phyloP scores from a whole-genome alignment of 2,329 filamentous ascomycete species.

The Aspergillus ibericus region DNA sequence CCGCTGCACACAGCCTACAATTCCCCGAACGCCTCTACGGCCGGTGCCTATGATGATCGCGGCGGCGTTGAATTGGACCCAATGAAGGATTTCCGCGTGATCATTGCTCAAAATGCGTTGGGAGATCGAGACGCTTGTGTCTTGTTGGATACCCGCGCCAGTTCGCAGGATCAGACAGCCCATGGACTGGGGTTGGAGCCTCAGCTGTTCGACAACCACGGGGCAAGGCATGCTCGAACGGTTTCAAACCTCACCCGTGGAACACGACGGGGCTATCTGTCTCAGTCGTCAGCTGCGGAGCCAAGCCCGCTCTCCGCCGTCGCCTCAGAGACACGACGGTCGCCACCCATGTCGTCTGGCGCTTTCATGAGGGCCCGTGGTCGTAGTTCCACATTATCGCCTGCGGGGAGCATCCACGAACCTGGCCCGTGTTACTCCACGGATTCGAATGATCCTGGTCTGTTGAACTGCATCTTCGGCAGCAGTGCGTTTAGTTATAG shows the following conservation, averaged over 20 bases:
- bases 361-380: conserved; percentile 45
- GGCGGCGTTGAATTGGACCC: conserved; percentile 48
- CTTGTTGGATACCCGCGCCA: conserved; percentile 44
- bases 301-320: conserved; percentile 34
- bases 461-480: conserved; percentile 61
- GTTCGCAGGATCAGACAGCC: conserved; percentile 26
- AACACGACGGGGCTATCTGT: conserved; percentile 33
- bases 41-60: conserved; percentile 49
- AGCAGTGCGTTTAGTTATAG: conserved; percentile 58
- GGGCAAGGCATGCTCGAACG: conserved; percentile 37
- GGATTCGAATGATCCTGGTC: conserved; percentile 54
- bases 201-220: conserved; percentile 31
- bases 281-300: conserved; percentile 38
- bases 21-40: conserved; percentile 44
- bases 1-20: conserved; percentile 43
- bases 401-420: conserved; percentile 33
- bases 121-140: conserved; percentile 50
- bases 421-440: conserved; percentile 38
- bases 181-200: conserved; percentile 38
- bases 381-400: conserved; percentile 48
- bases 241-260: conserved; percentile 39
- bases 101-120: conserved; percentile 50
- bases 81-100: conserved; percentile 46
- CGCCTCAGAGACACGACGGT: conserved; percentile 34
- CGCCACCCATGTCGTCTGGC: conserved; percentile 34